phyloP scores from a whole-genome alignment of 1,139 yeast species.

The Zygoascus meyerae region DNA sequence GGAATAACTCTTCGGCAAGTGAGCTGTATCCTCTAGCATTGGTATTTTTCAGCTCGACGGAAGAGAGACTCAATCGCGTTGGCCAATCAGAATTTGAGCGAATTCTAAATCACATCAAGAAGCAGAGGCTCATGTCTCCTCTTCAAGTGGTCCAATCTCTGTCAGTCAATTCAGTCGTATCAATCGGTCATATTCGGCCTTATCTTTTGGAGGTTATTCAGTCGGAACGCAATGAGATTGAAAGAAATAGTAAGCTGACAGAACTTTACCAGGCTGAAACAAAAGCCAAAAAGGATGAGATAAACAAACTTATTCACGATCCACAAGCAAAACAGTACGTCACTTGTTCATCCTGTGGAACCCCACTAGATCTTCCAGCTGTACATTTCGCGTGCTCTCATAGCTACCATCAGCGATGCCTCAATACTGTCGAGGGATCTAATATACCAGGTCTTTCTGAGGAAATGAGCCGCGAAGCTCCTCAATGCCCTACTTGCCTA shows the following conservation, averaged over 20 bases:
- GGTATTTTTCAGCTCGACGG: conserved; percentile 56
- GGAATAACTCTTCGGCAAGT: conserved; percentile 40
- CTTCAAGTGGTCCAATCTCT: conserved; percentile 69
- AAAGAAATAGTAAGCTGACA: conserved; percentile 60
- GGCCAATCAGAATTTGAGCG: conserved; percentile 47
- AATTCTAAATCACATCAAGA: conserved; percentile 51
- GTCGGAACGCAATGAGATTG: conserved; percentile 58
- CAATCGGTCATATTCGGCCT: conserved; percentile 68
- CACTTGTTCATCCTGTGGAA: conserved; percentile 65
- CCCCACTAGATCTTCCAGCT: conserved; percentile 68
- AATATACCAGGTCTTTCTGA: conserved; percentile 15
- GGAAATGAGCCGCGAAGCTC: conserved; percentile 24
- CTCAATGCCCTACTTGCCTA: conserved; percentile 67
- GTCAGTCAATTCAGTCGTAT: conserved; percentile 57
- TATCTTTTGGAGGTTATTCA: conserved; percentile 60
- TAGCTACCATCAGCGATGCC: conserved; percentile 79
- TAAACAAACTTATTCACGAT: conserved; percentile 48
- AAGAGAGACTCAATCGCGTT: conserved; percentile 47
- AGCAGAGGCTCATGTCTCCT: conserved; percentile 57
- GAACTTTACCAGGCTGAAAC: conserved; percentile 68
- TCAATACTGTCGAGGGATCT: conserved; percentile 35
- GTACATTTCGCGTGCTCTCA: conserved; percentile 85
- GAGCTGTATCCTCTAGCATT: conserved; percentile 64
- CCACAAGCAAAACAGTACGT: conserved; percentile 64
- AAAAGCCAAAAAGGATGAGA: conserved; percentile 45